phyloP scores from a whole-genome alignment of 805 yeast genomes.

The Metschnikowia rubicola region DNA sequence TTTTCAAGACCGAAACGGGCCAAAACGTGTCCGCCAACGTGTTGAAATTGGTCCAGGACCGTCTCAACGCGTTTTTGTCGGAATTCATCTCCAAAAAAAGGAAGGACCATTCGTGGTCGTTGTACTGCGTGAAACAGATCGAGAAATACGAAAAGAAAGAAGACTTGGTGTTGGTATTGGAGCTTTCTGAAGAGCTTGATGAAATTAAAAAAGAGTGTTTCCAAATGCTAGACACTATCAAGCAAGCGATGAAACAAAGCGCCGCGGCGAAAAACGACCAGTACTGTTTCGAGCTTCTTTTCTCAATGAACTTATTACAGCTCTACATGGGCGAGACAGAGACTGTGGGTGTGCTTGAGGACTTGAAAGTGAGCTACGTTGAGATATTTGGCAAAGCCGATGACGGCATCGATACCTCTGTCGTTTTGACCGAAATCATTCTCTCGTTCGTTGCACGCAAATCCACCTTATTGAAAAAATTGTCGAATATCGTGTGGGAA shows the following conservation, averaged over 20 bases:
- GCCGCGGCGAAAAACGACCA: constrained; percentile 38
- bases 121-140: constrained; percentile 42
- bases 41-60: constrained; percentile 49
- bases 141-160: constrained; percentile 23
- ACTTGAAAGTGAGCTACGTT: constrained; percentile 60
- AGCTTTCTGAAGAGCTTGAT: constrained; percentile 57
- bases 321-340: constrained; percentile 76
- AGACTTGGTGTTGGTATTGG: constrained; percentile 21
- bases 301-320: constrained; percentile 75
- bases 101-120: constrained; percentile 60
- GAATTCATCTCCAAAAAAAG: constrained; percentile 48
- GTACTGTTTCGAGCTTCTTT: constrained; percentile 68
- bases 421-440: constrained; percentile 41
- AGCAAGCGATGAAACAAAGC: constrained; percentile 18
- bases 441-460: constrained; percentile 44
- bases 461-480: constrained; percentile 34
- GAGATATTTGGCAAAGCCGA: constrained; percentile 30
- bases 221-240: constrained; percentile 37
- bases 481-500: constrained; percentile 41
- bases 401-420: constrained; percentile 29
- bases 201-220: constrained; percentile 48
- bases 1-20: constrained; percentile 27
- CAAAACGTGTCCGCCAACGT: constrained; percentile 31
- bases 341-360: constrained; percentile 69
- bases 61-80: constrained; percentile 65